Evolutionary conservation across 805 yeast genomes (phyloP), one percentile per base, ranked within the genome.

Genomic region (Saccharomycopsis fermentans): DNA sequence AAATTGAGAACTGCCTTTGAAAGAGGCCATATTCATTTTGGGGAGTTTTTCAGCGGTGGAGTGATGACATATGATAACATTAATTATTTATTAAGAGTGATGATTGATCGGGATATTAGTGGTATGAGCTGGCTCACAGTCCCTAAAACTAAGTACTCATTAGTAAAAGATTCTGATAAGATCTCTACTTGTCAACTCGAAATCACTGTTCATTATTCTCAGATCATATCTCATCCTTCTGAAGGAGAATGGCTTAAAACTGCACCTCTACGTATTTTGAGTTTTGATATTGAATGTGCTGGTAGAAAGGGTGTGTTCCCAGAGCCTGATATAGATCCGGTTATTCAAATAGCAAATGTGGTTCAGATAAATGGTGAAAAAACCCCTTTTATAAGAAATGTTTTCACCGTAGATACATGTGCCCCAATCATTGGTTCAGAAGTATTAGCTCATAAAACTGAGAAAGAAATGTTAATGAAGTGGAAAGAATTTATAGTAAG

Each of bases 41-140:
- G 85, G 52, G 82, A 80, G 29, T 73, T 82, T 56, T 86, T 89
- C 70, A 79, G 81, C 26, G 74, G 80, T 2, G 83, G 86, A 63
- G 71, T 78, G 16, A 83, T 86, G 65, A 83, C 97, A 0, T 94
- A 84, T 69, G 99, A 94, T 71, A 94, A 94, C 69, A 84, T 94
- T 61, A 89, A 90, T 58, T 95, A 86, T 69, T 74, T 90, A 37
- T 71, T 95, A 60, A 77, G 99, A 65, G 75, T 91, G 71, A 90
- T 94, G 94, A 82, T 94, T 51, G 99, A 94, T 72, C 85, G 96
- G 71, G 82, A 85, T 55, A 89, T 92, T 61, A 86, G 92, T 0
- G 95, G 99, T 43, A 94, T 94, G 99, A 87, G 95, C 27, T 94
- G 99, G 99, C 77, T 95, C 29, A 87, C 96, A 0, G 77, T 92